A percentile compares a stretch with the other conserved stretches of the same genome.
Evolutionary conservation across 2,329 filamentous ascomycete genomes (phyloP).

Genomic region (Achaetomium macrosporum): DNA sequence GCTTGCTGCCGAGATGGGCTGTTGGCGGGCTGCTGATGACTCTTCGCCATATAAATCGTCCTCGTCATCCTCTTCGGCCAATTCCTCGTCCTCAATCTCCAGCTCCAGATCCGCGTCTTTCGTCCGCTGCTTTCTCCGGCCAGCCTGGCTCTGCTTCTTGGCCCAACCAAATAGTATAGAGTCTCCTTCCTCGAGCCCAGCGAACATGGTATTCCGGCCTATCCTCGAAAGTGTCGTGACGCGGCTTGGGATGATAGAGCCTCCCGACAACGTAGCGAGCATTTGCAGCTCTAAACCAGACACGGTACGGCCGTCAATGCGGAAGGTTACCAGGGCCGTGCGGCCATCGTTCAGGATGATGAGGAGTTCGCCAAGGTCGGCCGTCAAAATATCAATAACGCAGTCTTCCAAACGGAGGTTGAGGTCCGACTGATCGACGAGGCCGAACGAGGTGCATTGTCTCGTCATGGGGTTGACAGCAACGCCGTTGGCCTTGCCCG

Average conservation of each 20-base stretch:
- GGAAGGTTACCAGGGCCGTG: constrained; percentile 72
- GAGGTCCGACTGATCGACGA: constrained; percentile 80
- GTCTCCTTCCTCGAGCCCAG: constrained; percentile 79
- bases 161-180: constrained; percentile 78
- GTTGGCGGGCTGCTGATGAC: constrained; percentile 30
- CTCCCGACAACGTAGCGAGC: constrained; percentile 58
- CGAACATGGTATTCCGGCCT: constrained; percentile 65
- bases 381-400: constrained; percentile 67
- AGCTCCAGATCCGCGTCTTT: constrained; percentile 50
- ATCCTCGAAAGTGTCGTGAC: constrained; percentile 67
- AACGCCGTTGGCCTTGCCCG: constrained; percentile 86
- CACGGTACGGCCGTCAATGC: constrained; percentile 83
- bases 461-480: constrained; percentile 88
- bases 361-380: constrained; percentile 76
- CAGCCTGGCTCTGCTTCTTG: constrained; percentile 54
- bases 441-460: constrained; percentile 72
- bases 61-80: constrained; percentile 34
- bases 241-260: constrained; percentile 52
- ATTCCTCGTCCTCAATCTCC: constrained; percentile 55
- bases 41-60: constrained; percentile 62
- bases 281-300: constrained; percentile 73
- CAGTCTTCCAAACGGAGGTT: constrained; percentile 76
- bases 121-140: constrained; percentile 57
- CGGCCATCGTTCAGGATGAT: constrained; percentile 71
- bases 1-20: constrained; percentile 33